Evolutionary conservation across 495 filamentous ascomycete species (phyloP).

Genomic region (Aspergillus baeticus): DNA sequence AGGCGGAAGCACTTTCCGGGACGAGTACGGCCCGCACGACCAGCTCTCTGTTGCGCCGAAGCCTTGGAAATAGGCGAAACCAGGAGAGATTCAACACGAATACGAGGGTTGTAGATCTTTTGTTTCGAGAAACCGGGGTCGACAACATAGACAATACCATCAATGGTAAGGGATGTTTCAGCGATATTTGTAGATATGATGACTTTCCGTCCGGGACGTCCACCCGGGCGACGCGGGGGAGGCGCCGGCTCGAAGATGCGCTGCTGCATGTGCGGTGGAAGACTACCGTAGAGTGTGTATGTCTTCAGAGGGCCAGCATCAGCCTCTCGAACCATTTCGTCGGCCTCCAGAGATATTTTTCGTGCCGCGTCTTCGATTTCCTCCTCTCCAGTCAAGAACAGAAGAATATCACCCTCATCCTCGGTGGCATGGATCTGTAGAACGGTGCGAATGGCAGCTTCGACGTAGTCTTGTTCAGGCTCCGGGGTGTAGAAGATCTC

Average conservation of each 20-base stretch:
- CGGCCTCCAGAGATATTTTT: constrained; percentile 85
- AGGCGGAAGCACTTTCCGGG: constrained; percentile 97
- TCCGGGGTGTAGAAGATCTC: constrained; percentile 98
- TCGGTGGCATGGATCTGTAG: constrained; percentile 95
- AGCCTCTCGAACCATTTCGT: constrained; percentile 86
- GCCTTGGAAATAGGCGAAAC: constrained; percentile 97
- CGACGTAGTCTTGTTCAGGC: constrained; percentile 94
- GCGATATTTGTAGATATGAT: constrained; percentile 98
- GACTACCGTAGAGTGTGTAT: constrained; percentile 90
- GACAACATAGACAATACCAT: constrained; percentile 98
- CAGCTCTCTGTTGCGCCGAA: constrained; percentile 96
- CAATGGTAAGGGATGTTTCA: constrained; percentile 95
- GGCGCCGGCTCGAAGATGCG: constrained; percentile 91
- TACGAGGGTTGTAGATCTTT: constrained; percentile 97
- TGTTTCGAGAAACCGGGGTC: constrained; percentile 99
- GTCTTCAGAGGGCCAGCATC: constrained; percentile 87
- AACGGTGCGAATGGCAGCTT: constrained; percentile 90
- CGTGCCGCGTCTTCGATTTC: constrained; percentile 96
- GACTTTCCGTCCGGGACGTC: constrained; percentile 86
- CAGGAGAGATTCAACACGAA: constrained; percentile 91
- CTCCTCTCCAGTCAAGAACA: constrained; percentile 98
- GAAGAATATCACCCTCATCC: constrained; percentile 87
- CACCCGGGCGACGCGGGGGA: constrained; percentile 65
- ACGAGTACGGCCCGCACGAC: constrained; percentile 96
- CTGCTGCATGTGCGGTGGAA: constrained; percentile 91